Conservation (phyloP, 2,329 filamentous ascomycete species). For the Epichloe hybrida region DNA sequence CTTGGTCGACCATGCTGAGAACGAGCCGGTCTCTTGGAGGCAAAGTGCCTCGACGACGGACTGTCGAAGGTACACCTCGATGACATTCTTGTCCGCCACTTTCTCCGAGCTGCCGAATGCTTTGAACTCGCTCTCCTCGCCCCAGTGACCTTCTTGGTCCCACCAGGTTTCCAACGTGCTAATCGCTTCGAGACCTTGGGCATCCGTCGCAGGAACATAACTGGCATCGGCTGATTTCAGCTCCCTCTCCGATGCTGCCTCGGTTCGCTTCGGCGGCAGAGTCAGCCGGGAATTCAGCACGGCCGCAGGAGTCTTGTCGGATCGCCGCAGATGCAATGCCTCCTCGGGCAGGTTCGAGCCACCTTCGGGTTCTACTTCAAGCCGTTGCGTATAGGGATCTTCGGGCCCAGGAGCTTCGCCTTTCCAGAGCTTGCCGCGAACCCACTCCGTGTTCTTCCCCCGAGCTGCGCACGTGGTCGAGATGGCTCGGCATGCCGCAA, state of each 20-base stretch:
- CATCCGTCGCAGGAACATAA: conserved; percentile 34
- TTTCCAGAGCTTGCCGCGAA: conserved; percentile 28
- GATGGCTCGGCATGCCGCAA: conserved; percentile 16
- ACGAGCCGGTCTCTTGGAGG: conserved; percentile 23
- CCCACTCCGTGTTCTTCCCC: conserved; percentile 22
- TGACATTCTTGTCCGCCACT: conserved; percentile 27
- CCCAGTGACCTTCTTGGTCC: conserved; percentile 40
- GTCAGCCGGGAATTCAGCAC: conserved; percentile 18
- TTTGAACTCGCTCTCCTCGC: conserved; percentile 27
- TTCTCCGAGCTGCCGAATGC: conserved; percentile 29
- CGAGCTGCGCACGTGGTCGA: conserved; percentile 21
- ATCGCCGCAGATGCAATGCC: conserved; percentile 11
- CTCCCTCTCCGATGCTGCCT: conserved; percentile 21
- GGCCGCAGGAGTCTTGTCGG: conserved; percentile 13
- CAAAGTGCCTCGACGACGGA: conserved; percentile 40
- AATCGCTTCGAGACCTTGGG: conserved; percentile 33
- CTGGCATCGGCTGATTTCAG: conserved; percentile 16
- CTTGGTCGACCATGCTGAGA: conserved; percentile 19
- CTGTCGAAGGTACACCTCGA: conserved; percentile 35
- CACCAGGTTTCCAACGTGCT: conserved; percentile 38
- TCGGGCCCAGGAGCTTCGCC: conserved; percentile 24
- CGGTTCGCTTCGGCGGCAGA: conserved; percentile 20
- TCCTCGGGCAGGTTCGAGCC: conserved; percentile 19
- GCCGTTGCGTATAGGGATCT: conserved; percentile 25
- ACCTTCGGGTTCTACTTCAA: conserved; percentile 15